Percentiles rank a stretch among this genome's conserved stretches.
Conservation (phyloP, 306 rosid genomes). For the Abrus precatorius region DNA sequence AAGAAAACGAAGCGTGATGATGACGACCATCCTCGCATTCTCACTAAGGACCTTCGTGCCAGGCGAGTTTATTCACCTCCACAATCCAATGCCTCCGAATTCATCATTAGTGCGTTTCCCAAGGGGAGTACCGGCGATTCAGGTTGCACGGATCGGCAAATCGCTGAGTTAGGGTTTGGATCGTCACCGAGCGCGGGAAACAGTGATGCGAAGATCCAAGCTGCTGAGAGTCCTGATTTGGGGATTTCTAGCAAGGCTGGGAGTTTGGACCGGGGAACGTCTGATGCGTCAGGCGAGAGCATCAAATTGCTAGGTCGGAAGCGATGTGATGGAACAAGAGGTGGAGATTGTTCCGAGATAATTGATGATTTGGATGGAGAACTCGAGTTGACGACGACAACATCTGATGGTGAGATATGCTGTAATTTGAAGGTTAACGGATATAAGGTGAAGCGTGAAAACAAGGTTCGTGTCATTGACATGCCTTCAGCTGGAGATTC, state of each 20-base stretch:
- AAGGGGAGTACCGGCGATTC: conserved; percentile 6
- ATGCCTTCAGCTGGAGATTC: background rate
- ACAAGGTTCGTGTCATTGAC: conserved; percentile 1
- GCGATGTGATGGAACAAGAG: background rate
- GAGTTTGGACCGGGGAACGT: background rate
- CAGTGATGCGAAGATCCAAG: background rate
- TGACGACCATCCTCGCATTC: conserved; percentile 2
- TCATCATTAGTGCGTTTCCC: background rate
- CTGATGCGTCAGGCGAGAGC: background rate
- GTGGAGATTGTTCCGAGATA: conserved; percentile 3
- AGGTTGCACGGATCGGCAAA: background rate
- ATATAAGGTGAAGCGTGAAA: conserved; percentile 26
- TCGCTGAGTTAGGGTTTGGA: conserved; percentile 8
- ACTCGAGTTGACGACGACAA: conserved; percentile 45
- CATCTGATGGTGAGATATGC: conserved; percentile 51
- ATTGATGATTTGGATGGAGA: conserved; percentile 33
- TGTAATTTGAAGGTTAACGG: conserved; percentile 17
- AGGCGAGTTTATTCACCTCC: conserved; percentile 69
- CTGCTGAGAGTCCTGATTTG: conserved; percentile 30
- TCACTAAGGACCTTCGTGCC: conserved; percentile 74
- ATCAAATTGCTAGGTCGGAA: background rate
- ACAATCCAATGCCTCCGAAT: conserved; percentile 33
- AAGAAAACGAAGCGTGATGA: conserved; percentile 43
- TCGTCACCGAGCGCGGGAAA: background rate
- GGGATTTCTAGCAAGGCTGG: conserved; percentile 37